Conservation (phyloP, 2,329 filamentous ascomycete genomes). For the Beauveria sp. region DNA sequence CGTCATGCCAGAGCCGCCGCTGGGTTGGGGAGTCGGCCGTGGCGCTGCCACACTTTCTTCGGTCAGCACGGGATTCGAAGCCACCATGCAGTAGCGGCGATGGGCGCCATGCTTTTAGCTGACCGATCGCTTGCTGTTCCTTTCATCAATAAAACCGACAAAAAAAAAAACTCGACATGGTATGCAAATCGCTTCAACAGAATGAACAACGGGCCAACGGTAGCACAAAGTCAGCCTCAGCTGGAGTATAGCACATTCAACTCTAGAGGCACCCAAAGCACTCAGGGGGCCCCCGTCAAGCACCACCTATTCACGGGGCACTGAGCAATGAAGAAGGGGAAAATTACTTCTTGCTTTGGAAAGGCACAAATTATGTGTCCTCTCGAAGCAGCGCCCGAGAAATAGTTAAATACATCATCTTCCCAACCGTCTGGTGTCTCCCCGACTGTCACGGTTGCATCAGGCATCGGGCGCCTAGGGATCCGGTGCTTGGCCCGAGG, state of each 20-base stretch:
- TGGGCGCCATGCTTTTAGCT: background rate
- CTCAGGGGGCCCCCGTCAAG: too few species aligned
- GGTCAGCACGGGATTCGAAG: background rate
- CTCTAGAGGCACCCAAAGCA: too few species aligned
- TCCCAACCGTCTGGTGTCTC: background rate
- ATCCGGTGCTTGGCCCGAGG: background rate
- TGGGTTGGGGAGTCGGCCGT: background rate
- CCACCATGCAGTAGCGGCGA: slow-evolving; percentile 1
- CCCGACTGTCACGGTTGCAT: background rate
- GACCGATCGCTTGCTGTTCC: background rate
- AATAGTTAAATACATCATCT: background rate
- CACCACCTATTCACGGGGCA: too few species aligned
- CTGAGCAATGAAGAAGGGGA: too few species aligned
- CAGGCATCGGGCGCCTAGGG: background rate
- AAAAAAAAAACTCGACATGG: background rate
- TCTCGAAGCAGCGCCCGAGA: too few species aligned
- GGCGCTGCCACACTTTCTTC: background rate
- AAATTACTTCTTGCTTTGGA: background rate
- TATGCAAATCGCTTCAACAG: too few species aligned
- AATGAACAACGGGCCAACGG: too few species aligned
- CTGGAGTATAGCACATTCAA: too few species aligned
- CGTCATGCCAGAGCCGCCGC: too few species aligned
- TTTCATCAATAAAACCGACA: background rate
- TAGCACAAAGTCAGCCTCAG: too few species aligned
- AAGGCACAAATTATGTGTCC: background rate